phyloP scores from a whole-genome alignment of 805 yeast genomes.

The Myxozyma lipomycoides region DNA sequence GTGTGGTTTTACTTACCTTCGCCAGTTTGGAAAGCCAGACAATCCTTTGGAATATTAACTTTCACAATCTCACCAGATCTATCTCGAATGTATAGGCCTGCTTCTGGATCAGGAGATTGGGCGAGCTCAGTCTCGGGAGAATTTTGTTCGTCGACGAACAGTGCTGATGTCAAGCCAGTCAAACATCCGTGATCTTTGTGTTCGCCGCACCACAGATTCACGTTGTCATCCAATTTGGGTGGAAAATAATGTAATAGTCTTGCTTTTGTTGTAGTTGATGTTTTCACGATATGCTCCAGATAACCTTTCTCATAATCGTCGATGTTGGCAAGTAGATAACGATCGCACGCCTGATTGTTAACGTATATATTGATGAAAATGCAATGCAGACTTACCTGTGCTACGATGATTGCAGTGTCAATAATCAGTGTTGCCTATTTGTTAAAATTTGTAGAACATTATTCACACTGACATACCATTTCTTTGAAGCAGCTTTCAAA shows the following conservation, averaged over 20 bases:
- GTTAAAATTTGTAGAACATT: conserved; percentile 38
- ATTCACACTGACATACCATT: conserved; percentile 33
- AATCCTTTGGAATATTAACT: conserved; percentile 52
- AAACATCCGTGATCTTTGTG: conserved; percentile 59
- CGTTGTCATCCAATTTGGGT: conserved; percentile 18
- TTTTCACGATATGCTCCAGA: conserved; percentile 45
- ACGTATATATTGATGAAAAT: background rate
- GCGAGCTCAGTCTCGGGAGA: conserved; percentile 31
- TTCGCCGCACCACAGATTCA: conserved; percentile 57
- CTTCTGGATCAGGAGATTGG: conserved; percentile 43
- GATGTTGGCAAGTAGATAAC: conserved; percentile 37
- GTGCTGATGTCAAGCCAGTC: conserved; percentile 56
- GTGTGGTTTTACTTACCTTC: conserved; percentile 29
- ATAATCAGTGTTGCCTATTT: conserved; percentile 41
- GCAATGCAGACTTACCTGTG: conserved; percentile 30
- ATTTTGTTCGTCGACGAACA: conserved; percentile 44
- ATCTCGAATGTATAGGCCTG: conserved; percentile 51
- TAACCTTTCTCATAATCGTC: conserved; percentile 39
- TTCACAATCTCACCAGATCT: conserved; percentile 46
- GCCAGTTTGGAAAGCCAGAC: conserved; percentile 61
- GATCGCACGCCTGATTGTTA: conserved; percentile 45
- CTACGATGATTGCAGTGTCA: conserved; percentile 48
- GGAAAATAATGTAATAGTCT: conserved; percentile 55
- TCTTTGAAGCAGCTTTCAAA: conserved; percentile 34
- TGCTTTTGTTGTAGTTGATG: conserved; percentile 55